phyloP scores from a whole-genome alignment of 495 filamentous ascomycete genomes.

The Hypomontagnella monticulosa region DNA sequence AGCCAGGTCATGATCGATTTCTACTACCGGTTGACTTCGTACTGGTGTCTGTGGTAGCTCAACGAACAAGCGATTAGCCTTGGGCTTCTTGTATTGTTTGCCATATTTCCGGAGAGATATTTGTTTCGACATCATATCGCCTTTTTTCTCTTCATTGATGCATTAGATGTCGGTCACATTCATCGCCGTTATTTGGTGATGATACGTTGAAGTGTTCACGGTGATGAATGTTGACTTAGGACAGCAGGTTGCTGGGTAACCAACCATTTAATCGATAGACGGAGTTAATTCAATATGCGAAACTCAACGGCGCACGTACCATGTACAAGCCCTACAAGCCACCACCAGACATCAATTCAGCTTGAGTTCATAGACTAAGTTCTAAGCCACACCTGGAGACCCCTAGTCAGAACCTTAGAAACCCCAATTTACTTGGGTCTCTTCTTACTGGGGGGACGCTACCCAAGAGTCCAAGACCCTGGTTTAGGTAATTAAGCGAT shows the following conservation, averaged over 20 bases:
- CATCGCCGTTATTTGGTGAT: conserved; percentile 19
- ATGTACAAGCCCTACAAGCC: not conserved
- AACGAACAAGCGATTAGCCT: conserved; percentile 52
- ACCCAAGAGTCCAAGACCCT: not conserved
- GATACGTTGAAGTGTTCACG: conserved; percentile 13
- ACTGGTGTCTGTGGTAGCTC: conserved; percentile 54
- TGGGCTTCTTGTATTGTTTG: conserved; percentile 50
- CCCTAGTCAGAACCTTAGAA: not conserved
- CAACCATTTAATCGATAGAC: not conserved
- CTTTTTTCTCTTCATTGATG: not conserved
- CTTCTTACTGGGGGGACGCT: not conserved
- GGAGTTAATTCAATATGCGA: not conserved
- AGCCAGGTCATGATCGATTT: not conserved
- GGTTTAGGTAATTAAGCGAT: conserved; percentile 9
- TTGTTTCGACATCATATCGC: conserved; percentile 46
- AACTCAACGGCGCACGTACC: not conserved
- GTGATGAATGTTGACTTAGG: not conserved
- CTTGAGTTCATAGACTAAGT: not conserved
- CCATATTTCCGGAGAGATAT: conserved; percentile 55
- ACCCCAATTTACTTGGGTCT: not conserved
- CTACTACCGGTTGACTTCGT: conserved; percentile 13
- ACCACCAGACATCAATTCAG: no score
- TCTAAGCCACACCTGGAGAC: not conserved
- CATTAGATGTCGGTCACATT: conserved; percentile 2
- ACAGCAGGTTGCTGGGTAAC: not conserved